phyloP scores from a whole-genome alignment of 1,139 yeast genomes.

The Protomyces inouyei region DNA sequence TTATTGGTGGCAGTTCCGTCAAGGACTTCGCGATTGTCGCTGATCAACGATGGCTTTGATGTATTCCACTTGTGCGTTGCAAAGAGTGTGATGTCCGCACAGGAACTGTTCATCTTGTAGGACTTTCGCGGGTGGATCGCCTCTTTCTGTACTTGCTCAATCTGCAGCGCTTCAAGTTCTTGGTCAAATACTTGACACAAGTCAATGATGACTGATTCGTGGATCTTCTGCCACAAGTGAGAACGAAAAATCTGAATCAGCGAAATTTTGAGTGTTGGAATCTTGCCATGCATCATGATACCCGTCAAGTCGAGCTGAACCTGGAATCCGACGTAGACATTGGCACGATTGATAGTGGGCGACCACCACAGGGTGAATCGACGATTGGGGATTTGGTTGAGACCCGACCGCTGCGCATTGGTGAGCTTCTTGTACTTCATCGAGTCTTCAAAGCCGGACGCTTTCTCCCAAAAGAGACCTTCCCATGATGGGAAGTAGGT shows the following conservation, averaged over 20 bases:
- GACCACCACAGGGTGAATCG: conserved; percentile 99
- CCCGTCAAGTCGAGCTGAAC: conserved; percentile 97
- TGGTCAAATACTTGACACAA: conserved; percentile 86
- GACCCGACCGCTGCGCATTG: conserved; percentile 95
- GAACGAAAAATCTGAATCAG: conserved; percentile 95
- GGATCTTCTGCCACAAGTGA: conserved; percentile 98
- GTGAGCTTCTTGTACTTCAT: conserved; percentile 90
- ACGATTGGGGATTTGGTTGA: conserved; percentile 96
- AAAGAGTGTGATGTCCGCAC: conserved; percentile 80
- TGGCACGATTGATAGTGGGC: conserved; percentile 96
- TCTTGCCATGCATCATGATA: conserved; percentile 93
- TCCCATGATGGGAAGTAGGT: conserved; percentile 99
- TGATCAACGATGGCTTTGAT: conserved; percentile 72
- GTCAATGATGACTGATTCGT: conserved; percentile 91
- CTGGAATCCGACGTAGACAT: conserved; percentile 94
- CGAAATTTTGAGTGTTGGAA: conserved; percentile 93
- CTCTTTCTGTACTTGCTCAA: conserved; percentile 82
- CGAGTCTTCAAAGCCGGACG: conserved; percentile 90
- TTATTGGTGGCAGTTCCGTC: conserved; percentile 54
- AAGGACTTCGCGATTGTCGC: conserved; percentile 43
- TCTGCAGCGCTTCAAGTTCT: conserved; percentile 75
- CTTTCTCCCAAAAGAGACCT: conserved; percentile 88
- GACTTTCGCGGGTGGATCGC: conserved; percentile 96
- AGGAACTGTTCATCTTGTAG: conserved; percentile 91
- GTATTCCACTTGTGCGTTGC: conserved; percentile 82